These are phyloP conservation scores for Boletellus deceptivus DNA, from an alignment of 1,284 basidiomycete genomes.

Conservation along the genomic window DNA sequence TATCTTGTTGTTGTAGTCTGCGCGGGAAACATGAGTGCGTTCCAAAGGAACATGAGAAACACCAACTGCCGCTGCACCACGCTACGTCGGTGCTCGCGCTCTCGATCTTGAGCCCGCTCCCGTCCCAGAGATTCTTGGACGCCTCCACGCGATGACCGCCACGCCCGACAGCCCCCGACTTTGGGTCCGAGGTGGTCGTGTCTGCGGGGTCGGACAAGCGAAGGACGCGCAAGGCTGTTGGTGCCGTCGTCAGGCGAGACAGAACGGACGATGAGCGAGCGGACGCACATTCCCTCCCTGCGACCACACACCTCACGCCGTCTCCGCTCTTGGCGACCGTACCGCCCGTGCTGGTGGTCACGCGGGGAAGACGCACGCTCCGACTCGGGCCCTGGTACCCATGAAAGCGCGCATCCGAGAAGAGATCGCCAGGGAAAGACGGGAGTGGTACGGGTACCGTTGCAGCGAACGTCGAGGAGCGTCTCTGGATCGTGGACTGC, in stretches of 20 bases:
- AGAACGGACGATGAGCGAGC: constrained; percentile 1
- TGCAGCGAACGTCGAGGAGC: constrained; percentile 26
- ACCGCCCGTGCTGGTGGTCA: constrained; percentile 58
- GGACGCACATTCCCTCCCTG: constrained; percentile 69
- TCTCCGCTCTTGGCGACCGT: constrained; percentile 66
- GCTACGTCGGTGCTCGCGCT: constrained; percentile 76
- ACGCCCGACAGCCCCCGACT: constrained; percentile 45
- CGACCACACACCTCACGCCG: constrained; percentile 61
- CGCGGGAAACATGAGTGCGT: not conserved
- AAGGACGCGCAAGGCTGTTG: constrained; percentile 64
- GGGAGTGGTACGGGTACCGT: constrained; percentile 1
- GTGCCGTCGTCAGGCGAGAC: constrained; percentile 15
- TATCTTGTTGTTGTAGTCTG: constrained; percentile 77
- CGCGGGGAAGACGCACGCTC: constrained; percentile 55
- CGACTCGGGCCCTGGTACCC: constrained; percentile 46
- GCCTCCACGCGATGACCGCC: constrained; percentile 64
- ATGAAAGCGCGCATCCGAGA: constrained; percentile 45
- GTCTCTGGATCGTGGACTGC: constrained; percentile 26
- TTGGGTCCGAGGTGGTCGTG: constrained; percentile 45
- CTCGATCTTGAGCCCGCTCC: constrained; percentile 71
- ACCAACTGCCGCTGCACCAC: constrained; percentile 77
- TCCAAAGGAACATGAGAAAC: constrained; percentile 1
- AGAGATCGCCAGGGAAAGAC: constrained; percentile 29
- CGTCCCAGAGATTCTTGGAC: constrained; percentile 71
- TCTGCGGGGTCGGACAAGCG: constrained; percentile 50